Evolutionary conservation across 805 yeast genomes (phyloP).

Genomic region (Sugiyamaella boreocaroliniensis): DNA sequence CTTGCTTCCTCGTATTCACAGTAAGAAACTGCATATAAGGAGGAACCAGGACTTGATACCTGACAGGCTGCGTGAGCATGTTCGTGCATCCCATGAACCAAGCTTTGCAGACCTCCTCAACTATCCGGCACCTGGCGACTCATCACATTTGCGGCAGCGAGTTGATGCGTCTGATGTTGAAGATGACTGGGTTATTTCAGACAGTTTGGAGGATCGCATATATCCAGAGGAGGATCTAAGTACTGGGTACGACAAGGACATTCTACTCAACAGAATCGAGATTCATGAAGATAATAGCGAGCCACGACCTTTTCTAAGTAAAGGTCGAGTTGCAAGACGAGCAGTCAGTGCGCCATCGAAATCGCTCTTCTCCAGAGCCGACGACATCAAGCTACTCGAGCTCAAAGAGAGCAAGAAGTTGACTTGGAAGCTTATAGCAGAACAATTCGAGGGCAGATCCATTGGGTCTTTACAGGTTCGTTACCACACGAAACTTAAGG

Average conservation of each 20-base stretch:
- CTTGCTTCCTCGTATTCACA: background rate
- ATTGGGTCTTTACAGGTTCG: slow-evolving; percentile 75
- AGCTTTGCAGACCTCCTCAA: background rate
- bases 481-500: slow-evolving; percentile 24
- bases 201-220: background rate
- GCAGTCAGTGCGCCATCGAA: no score
- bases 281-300: no score
- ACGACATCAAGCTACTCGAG: slow-evolving; percentile 23
- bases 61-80: background rate
- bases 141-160: background rate
- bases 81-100: background rate
- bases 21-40: background rate
- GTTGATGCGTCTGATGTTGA: background rate
- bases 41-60: background rate
- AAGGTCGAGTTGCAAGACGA: no score
- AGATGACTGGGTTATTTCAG: background rate
- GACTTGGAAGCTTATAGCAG: slow-evolving; percentile 78
- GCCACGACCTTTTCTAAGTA: no score
- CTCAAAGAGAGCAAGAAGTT: slow-evolving; percentile 66
- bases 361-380: slow-evolving; percentile 21
- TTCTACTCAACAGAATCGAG: background rate
- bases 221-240: background rate
- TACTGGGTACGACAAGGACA: background rate
- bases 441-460: slow-evolving; percentile 65
- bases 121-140: background rate